These are phyloP conservation scores for Colletotrichum lini DNA, from an alignment of 2,329 filamentous ascomycete species.

Conservation along the genomic window DNA sequence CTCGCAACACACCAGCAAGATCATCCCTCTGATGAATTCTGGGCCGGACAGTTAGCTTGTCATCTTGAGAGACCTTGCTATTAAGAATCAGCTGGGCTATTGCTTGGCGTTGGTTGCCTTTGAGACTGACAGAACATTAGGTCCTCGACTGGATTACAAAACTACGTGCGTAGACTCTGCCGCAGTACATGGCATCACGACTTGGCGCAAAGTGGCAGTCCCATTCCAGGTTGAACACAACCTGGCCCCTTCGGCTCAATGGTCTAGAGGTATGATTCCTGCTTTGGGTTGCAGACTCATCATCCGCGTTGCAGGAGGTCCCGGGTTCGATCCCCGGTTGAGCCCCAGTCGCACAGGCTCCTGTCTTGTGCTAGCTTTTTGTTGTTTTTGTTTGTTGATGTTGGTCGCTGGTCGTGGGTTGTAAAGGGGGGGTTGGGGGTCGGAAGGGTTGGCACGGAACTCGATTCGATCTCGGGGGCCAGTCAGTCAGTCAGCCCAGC, in stretches of 20 bases:
- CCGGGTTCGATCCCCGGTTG: conserved; percentile 53
- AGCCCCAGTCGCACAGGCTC: conserved; percentile 36
- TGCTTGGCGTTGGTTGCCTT: no score
- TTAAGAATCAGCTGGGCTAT: no score
- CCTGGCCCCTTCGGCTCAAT: conserved; percentile 43
- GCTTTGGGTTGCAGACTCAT: conserved; percentile 47
- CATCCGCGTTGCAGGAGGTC: conserved; percentile 50
- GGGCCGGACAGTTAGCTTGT: neutral
- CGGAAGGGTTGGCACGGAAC: conserved; percentile 1
- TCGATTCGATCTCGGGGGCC: neutral
- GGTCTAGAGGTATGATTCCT: conserved; percentile 55
- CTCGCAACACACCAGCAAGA: neutral
- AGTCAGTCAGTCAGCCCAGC: neutral
- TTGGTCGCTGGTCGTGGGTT: no score
- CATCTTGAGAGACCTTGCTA: no score
- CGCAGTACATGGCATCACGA: neutral
- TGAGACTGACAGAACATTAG: no score
- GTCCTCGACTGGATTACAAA: neutral
- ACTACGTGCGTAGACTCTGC: neutral
- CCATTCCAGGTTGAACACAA: neutral
- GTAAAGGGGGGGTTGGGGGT: neutral
- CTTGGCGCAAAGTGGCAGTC: neutral
- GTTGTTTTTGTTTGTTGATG: conserved; percentile 12
- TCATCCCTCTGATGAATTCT: no score
- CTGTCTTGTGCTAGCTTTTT: no score